Percentiles rank a stretch among this genome's conserved stretches.
These are phyloP conservation scores for Fomitopsis serialis DNA, from an alignment of 768 basidiomycete genomes.

Conservation along the genomic window DNA sequence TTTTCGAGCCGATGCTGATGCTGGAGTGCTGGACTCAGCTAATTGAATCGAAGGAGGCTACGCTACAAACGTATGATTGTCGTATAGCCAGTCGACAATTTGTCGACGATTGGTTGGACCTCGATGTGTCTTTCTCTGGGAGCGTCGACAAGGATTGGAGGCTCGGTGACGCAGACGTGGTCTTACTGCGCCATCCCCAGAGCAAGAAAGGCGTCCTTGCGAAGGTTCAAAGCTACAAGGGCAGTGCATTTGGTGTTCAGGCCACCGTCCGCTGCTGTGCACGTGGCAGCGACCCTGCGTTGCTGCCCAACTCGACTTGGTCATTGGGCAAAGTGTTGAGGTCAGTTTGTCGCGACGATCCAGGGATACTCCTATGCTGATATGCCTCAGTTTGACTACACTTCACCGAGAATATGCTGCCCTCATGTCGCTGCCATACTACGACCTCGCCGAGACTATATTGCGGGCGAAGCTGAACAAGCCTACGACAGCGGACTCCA, in stretches of 20 bases:
- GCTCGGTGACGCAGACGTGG: constrained; percentile 77
- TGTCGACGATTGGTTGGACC: constrained; percentile 77
- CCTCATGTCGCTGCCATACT: constrained; percentile 75
- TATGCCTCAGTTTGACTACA: constrained; percentile 68
- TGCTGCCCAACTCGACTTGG: constrained; percentile 68
- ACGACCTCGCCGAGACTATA: constrained; percentile 70
- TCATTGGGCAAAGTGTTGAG: constrained; percentile 74
- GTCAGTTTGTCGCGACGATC: constrained; percentile 38
- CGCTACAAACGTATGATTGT: constrained; percentile 47
- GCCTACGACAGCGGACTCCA: constrained; percentile 36
- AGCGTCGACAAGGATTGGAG: constrained; percentile 65
- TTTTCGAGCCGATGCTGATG: constrained; percentile 82
- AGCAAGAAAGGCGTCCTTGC: constrained; percentile 56
- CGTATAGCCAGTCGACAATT: constrained; percentile 66
- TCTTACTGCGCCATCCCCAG: constrained; percentile 65
- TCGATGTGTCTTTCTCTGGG: constrained; percentile 61
- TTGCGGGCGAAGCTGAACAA: constrained; percentile 59
- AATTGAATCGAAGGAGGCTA: constrained; percentile 67
- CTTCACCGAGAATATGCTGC: constrained; percentile 90
- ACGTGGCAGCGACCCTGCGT: constrained; percentile 45
- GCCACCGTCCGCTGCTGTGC: constrained; percentile 55
- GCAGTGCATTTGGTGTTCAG: constrained; percentile 41
- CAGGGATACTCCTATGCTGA: background rate
- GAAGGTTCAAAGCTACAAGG: constrained; percentile 54
- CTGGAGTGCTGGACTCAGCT: constrained; percentile 92